phyloP scores from a whole-genome alignment of 139 green algal species.

The Trebouxia sp. region DNA sequence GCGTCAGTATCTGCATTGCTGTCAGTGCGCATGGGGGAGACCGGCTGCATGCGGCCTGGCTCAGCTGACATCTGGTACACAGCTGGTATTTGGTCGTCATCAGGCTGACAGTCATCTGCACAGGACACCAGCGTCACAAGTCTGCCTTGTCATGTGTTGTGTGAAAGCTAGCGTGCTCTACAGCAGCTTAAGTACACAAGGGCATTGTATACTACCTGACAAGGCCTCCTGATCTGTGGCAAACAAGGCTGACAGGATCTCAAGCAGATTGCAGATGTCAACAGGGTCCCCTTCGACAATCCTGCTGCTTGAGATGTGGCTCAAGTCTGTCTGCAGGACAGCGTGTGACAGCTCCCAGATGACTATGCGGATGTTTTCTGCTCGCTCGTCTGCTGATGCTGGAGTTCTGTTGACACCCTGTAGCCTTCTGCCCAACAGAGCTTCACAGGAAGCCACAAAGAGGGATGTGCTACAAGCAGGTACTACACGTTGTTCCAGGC shows the following conservation, averaged over 20 bases:
- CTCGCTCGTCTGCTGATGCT: background rate
- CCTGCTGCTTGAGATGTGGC: background rate
- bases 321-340: conserved; percentile 6
- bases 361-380: background rate
- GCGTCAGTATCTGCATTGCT: background rate
- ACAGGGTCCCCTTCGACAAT: background rate
- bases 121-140: too few relatives aligned
- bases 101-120: background rate
- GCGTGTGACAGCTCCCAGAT: conserved; percentile 4
- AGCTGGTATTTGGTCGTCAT: background rate
- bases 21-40: background rate
- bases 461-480: background rate
- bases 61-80: background rate
- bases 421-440: background rate
- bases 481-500: background rate
- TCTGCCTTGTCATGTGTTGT: background rate
- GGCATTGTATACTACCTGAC: background rate
- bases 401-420: background rate
- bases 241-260: conserved; percentile 7
- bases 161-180: background rate
- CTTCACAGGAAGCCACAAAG: conserved; percentile 11
- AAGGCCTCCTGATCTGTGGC: background rate
- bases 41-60: background rate
- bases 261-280: background rate
- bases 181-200: background rate